These are phyloP conservation scores for Kernera saxatilis DNA, from an alignment of 345 rosid genomes.

Conservation along the genomic window DNA sequence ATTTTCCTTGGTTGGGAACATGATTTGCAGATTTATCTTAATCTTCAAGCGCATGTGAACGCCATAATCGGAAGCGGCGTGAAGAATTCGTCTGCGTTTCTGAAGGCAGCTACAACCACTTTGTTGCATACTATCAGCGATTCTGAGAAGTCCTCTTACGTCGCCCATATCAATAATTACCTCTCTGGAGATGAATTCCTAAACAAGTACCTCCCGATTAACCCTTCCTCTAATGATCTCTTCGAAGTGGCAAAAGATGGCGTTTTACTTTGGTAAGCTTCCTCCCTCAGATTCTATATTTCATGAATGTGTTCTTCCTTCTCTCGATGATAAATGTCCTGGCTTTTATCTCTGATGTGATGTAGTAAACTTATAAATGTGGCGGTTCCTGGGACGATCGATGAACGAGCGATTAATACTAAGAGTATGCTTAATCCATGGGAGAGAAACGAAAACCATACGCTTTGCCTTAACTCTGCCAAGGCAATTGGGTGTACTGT, in stretches of 20 bases:
- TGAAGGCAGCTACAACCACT: constrained; percentile 91
- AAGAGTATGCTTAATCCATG: constrained; percentile 95
- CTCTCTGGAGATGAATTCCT: constrained; percentile 75
- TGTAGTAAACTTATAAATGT: constrained; percentile 95
- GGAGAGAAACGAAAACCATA: constrained; percentile 98
- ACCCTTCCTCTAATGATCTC: constrained; percentile 83
- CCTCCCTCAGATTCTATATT: neutral
- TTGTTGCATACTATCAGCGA: constrained; percentile 91
- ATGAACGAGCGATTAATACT: constrained; percentile 94
- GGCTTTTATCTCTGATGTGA: neutral
- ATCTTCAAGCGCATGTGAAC: constrained; percentile 82
- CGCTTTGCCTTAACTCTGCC: constrained; percentile 93
- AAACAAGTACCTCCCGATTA: constrained; percentile 68
- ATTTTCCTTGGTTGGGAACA: neutral
- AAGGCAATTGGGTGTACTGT: constrained; percentile 99
- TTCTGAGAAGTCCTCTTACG: constrained; percentile 91
- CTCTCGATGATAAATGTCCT: neutral
- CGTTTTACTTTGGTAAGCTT: constrained; percentile 80
- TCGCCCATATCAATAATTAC: constrained; percentile 85
- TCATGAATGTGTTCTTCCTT: neutral
- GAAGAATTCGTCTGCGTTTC: constrained; percentile 90
- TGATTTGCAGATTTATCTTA: constrained; percentile 59
- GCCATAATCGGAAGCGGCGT: constrained; percentile 67
- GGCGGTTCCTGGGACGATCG: constrained; percentile 98
- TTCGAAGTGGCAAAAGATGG: constrained; percentile 94